Evolutionary conservation across 2,329 filamentous ascomycete species (phyloP).

Genomic region (Ophiostoma triangulosporum): DNA sequence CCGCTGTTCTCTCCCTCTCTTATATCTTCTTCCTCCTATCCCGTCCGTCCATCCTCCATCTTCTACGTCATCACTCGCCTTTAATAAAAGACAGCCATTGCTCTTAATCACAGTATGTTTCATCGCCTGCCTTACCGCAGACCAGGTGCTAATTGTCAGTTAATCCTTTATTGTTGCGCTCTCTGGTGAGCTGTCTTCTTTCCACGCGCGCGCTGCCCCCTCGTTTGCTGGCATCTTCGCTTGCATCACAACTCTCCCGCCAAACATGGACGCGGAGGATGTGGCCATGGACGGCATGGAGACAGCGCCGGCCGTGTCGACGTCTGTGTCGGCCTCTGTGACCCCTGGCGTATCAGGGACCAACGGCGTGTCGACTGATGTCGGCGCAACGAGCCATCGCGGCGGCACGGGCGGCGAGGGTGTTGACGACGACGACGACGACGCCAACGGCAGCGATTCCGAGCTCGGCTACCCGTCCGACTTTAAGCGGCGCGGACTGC

Average conservation of each 20-base stretch:
- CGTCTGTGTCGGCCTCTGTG: background rate
- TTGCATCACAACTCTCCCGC: background rate
- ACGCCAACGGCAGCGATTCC: constrained; percentile 15
- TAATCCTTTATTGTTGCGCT: no score
- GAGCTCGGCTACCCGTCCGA: constrained; percentile 19
- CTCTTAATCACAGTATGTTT: no score
- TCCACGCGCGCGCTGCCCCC: no score
- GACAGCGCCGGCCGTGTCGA: background rate
- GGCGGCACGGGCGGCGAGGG: constrained; percentile 26
- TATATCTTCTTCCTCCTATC: no score
- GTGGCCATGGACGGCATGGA: constrained; percentile 15
- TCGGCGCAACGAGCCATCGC: background rate
- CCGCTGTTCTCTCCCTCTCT: no score
- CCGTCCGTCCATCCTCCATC: no score
- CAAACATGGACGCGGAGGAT: constrained; percentile 12
- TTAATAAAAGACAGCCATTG: no score
- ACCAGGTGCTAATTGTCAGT: no score
- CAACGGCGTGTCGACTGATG: background rate
- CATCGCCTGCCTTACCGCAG: no score
- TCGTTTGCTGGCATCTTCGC: background rate
- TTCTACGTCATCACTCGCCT: no score
- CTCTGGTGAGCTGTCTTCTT: no score
- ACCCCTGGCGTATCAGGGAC: background rate
- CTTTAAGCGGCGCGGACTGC: constrained; percentile 31
- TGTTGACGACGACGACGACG: constrained; percentile 17